A percentile compares a stretch with the other conserved stretches of the same genome.
These are phyloP conservation scores for Irineochytrium annulatum DNA, from an alignment of 192 early-diverging fungal genomes.

Conservation along the genomic window DNA sequence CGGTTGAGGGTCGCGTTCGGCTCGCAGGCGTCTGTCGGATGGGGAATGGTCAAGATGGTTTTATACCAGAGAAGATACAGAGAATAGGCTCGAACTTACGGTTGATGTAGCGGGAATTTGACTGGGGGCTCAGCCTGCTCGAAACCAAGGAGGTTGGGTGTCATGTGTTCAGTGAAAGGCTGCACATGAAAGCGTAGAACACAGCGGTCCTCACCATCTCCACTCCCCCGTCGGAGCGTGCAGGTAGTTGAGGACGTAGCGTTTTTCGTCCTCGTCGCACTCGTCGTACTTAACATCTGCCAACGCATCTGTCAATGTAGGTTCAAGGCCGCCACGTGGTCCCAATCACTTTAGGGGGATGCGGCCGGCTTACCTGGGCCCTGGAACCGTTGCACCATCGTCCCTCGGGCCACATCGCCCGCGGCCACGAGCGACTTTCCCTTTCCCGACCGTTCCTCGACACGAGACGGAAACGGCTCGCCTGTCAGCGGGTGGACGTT, in stretches of 20 bases:
- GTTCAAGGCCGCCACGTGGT: no score
- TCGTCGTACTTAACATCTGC: slow-evolving; percentile 31
- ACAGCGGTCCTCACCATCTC: slow-evolving; percentile 39
- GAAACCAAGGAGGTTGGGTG: neutral
- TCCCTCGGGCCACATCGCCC: slow-evolving; percentile 6
- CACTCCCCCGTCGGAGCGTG: slow-evolving; percentile 24
- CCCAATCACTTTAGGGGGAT: no score
- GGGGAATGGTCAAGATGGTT: neutral
- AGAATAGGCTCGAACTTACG: slow-evolving; percentile 19
- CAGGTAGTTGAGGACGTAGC: slow-evolving; percentile 32
- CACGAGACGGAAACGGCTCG: neutral
- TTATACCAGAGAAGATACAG: neutral
- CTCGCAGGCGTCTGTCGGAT: slow-evolving; percentile 32
- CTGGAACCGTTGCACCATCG: slow-evolving; percentile 35
- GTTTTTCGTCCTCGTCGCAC: slow-evolving; percentile 28
- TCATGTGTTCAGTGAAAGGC: neutral
- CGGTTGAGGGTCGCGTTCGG: slow-evolving; percentile 26
- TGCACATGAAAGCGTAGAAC: no score
- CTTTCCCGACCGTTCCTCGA: neutral
- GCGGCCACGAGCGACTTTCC: neutral
- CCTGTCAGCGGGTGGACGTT: no score
- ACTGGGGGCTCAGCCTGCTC: slow-evolving; percentile 25
- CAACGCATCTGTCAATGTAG: slow-evolving; percentile 3
- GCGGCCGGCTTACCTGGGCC: slow-evolving; percentile 16
- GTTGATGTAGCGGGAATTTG: slow-evolving; percentile 36